Evolutionary conservation across 169 alveolate genomes (phyloP), one percentile per base, ranked within the genome.

Genomic region (Amoebophrya sp.): DNA sequence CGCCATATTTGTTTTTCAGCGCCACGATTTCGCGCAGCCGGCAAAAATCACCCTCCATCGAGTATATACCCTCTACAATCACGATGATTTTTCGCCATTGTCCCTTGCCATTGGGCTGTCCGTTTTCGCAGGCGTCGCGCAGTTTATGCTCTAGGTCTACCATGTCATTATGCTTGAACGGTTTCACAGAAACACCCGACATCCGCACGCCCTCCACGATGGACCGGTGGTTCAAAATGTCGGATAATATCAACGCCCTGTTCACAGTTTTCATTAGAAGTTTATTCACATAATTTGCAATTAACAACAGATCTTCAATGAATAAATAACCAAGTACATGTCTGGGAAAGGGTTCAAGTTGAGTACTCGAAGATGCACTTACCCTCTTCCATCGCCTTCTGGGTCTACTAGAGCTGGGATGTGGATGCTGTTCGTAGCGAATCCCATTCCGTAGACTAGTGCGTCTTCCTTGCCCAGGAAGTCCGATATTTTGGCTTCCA

Each of bases 401-500:
- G 83, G 83, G n/a, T 65, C 83, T 6, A 65, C 83, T 36, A 65
- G 33, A 36, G 83, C 83, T 10, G 83, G 83, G 83, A 65, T 65
- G 83, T 65, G 83, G 83, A 65, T 90, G 47, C 78, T 41, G 78
- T 90, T 90, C 41, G 92, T 90, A 0, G 92, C 92, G 29, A 90
- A 90, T 41, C 92, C 92, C 92, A 90, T 90, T 29, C 92, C 92
- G 83, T 41, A 41, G 78, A 90, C 92, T 41, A 90, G 38, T 29
- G 92, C 92, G 24, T 90, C 92, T 78, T 90, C 92, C 78, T 90
- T 90, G 77, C 92, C 92, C 41, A 90, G 92, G 29, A 41, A 90
- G 38, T 90, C 92, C 33, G 92, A 77, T 26, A 90, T 65, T 78
- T 41, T 90, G 83, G 92, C 77, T 41, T 90, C 92, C 41, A 90